Base-by-base conservation (phyloP, 2,329 filamentous ascomycete species). In the Fusarium nygamai region DNA sequence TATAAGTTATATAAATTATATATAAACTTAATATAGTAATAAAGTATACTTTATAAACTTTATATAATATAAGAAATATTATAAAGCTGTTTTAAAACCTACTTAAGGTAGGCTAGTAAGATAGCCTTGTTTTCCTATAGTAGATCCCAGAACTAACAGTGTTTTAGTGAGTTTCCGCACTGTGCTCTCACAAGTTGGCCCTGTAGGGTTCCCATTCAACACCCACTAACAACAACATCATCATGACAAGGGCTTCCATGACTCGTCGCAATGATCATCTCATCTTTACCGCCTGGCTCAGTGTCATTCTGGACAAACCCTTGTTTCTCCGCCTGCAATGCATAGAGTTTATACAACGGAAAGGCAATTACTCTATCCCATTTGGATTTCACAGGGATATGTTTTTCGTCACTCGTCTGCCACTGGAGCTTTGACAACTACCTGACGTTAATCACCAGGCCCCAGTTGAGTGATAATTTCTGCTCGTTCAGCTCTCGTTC, bases 111-210 rank as follows among this genome's bases (percentile, higher is more conserved):
- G 10, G 10, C 36, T 38, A 20, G 5, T 8, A 38, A 20, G 2
- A 12, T 38, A 8, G 36, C 6, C 5, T 1, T 20, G 6, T 12
- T 12, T 38, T 7, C 12, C 10, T 12, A 38, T 20, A 38, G 11
- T 6, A 20, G 20, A 20, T 38, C 6, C 5, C 12, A 7, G 11
- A 20, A 2, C 10, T 8, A 6, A 38, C 11, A 38, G 39, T 41
- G 33, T 16, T 4, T 5, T 1, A 14, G 1, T 14, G 14, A 1
- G 5, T 6, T 4, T 6, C 13, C 13, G 6, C 36, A 38, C 36
- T 38, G 36, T 38, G 11, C 11, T 12, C 13, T 4, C 33, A 13
- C 4, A 13, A 1, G 13, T 8, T 6, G 8, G 38, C 20, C 20
- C 38, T 39, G 11, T 8, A 4, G 11, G 38, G 20, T 39, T 22